Percentiles rank a stretch among this genome's conserved stretches.
Evolutionary conservation across 2,329 filamentous ascomycete species (phyloP).

Genomic region (Zymoseptoria tritici): DNA sequence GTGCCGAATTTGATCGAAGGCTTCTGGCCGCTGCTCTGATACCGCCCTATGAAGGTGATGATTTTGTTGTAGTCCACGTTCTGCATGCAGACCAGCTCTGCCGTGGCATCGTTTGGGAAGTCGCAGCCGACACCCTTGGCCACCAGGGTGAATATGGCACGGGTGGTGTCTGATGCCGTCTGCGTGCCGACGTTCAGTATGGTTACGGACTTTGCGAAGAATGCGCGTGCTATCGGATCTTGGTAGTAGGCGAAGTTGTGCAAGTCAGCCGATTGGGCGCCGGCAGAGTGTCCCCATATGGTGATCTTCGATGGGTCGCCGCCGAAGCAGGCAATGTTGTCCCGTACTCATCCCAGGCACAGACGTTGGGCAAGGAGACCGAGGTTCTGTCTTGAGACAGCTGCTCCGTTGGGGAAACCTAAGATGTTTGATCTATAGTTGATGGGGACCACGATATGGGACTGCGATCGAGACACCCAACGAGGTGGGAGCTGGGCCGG

Average conservation of each 20-base stretch:
- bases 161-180: conserved; percentile 1
- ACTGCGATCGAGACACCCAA: conserved; percentile 34
- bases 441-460: conserved; percentile 36
- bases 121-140: conserved; percentile 32
- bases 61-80: conserved; percentile 24
- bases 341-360: conserved; percentile 33
- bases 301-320: conserved; percentile 34
- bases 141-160: conserved; percentile 34
- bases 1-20: conserved; percentile 15
- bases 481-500: conserved; percentile 37
- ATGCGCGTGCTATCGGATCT: conserved; percentile 32
- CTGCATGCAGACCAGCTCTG: conserved; percentile 33
- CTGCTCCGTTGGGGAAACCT: conserved; percentile 32
- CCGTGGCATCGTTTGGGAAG: conserved; percentile 12
- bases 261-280: conserved; percentile 19
- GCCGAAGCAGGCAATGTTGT: conserved; percentile 37
- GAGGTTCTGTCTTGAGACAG: conserved; percentile 26
- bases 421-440: conserved; percentile 36
- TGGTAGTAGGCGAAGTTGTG: conserved; percentile 28
- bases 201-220: conserved; percentile 12
- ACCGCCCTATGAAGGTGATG: conserved; percentile 28
- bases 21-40: conserved; percentile 22
- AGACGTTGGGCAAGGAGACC: conserved; percentile 35
- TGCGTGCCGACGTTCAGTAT: conserved; percentile 18
- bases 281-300: conserved; percentile 32